Base-by-base conservation (phyloP, 192 early-diverging fungal genomes). In the Podila minutissima region DNA sequence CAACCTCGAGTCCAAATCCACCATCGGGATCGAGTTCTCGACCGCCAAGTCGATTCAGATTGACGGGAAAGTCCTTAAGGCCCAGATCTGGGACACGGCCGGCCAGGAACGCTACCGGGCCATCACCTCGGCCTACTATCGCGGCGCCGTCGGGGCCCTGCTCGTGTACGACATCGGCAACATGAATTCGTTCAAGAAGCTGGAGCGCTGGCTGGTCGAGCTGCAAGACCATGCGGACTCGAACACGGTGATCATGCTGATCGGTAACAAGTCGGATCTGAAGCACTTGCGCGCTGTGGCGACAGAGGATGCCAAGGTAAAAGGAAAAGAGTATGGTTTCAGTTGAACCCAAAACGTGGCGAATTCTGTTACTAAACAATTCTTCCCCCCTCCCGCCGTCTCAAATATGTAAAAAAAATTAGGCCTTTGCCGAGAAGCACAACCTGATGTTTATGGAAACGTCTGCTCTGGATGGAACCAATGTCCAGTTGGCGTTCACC, bases 201-300 rank as follows among this genome's bases (percentile, higher is more conserved):
- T 95, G 50, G 94, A 94, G 67, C 89, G 94, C 55, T 98, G 97
- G 97, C 89, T 97, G 8, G 93, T 94, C 77, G 95, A 98, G 84
- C 88, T 98, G 26, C 93, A 95, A 74, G 92, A 95, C 37, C 95
- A 97, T 86, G 95, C 95, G 19, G 95, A 93, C 78, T 89, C 94
- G 53, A 95, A 93, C 83, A 95, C 96, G 76, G 95, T 97, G 57
- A 96, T 98, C 86, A 93, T 93, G 48, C 85, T 98, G 20, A 93
- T 96, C 32, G 97, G 97, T 41, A 98, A 97, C 88, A 97, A 98
- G 84, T 84, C 95, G 24, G 97, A 98, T 86, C 74, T 98, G 37
- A 90, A 81, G 8, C 88, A 87, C 33, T 86, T 86, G 24, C 88
- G 95, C 55, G 89, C 89, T 51, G 89, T 97, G 5, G 74, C 88